A percentile compares a stretch with the other conserved stretches of the same genome.
Conservation (phyloP, 2,329 filamentous ascomycete genomes). For the Cyphellophora attinorum region DNA sequence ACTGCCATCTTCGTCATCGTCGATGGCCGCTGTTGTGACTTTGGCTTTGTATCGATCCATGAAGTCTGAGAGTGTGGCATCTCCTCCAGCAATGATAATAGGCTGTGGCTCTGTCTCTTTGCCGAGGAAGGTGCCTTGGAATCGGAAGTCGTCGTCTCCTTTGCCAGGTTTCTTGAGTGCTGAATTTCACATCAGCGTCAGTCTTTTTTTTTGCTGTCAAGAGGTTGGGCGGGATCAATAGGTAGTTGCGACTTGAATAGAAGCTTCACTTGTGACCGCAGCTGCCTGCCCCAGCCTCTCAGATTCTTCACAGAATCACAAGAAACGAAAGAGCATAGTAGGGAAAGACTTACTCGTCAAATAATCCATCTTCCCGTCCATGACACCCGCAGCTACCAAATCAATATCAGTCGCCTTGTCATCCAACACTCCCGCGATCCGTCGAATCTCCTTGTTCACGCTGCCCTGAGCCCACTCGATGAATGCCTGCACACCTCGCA, state of each 20-base stretch:
- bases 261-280: too few relatives aligned
- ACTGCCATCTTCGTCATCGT: constrained; percentile 1
- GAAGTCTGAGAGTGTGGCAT: constrained; percentile 60
- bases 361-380: constrained; percentile 58
- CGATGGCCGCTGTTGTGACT: not conserved
- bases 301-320: too few relatives aligned
- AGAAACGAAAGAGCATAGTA: not conserved
- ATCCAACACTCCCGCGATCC: constrained; percentile 66
- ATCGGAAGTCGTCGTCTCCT: constrained; percentile 76
- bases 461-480: constrained; percentile 68
- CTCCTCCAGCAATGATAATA: constrained; percentile 69
- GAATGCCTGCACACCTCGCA: constrained; percentile 67
- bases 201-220: too few relatives aligned
- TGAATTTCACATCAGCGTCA: constrained; percentile 24
- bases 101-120: constrained; percentile 60
- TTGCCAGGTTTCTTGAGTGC: constrained; percentile 82
- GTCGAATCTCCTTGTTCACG: constrained; percentile 67
- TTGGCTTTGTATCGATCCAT: constrained; percentile 2
- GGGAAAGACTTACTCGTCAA: constrained; percentile 45
- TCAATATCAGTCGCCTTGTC: constrained; percentile 41
- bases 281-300: too few relatives aligned
- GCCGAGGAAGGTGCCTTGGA: constrained; percentile 74
- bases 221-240: too few relatives aligned
- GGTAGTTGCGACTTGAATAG: too few relatives aligned
- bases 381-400: constrained; percentile 32